Conservation (phyloP, 345 rosid genomes). For the Ailanthus altissimus region DNA sequence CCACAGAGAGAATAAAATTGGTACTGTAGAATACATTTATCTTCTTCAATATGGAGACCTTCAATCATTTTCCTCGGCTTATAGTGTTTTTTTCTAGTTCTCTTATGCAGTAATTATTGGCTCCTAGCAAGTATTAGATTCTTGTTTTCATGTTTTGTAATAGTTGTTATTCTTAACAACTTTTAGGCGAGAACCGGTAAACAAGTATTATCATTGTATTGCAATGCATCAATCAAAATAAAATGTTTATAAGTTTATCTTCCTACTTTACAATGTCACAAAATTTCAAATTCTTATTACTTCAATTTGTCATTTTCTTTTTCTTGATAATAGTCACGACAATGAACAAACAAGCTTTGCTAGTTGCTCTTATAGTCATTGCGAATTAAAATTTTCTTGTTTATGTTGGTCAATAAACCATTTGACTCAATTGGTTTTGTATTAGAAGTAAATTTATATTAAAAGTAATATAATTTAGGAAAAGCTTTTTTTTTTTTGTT, state of each 20-base stretch:
- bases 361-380: too few relatives aligned
- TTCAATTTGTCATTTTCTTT: background rate
- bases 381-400: too few relatives aligned
- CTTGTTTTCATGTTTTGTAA: background rate
- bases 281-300: background rate
- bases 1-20: background rate
- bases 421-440: too few relatives aligned
- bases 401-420: too few relatives aligned
- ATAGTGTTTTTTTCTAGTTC: background rate
- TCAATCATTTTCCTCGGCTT: background rate
- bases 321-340: background rate
- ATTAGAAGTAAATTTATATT: too few relatives aligned
- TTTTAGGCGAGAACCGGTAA: too few relatives aligned
- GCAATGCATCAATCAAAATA: too few relatives aligned
- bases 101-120: background rate
- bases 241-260: too few relatives aligned
- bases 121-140: background rate
- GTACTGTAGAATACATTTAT: background rate
- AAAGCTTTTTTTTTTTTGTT: too few relatives aligned
- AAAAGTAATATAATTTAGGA: too few relatives aligned
- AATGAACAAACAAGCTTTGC: too few relatives aligned
- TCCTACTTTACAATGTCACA: background rate
- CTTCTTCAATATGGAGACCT: background rate
- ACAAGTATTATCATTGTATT: too few relatives aligned
- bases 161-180: background rate